Base-by-base conservation (phyloP, 1,284 basidiomycete genomes). In the Schizophyllum commune region DNA sequence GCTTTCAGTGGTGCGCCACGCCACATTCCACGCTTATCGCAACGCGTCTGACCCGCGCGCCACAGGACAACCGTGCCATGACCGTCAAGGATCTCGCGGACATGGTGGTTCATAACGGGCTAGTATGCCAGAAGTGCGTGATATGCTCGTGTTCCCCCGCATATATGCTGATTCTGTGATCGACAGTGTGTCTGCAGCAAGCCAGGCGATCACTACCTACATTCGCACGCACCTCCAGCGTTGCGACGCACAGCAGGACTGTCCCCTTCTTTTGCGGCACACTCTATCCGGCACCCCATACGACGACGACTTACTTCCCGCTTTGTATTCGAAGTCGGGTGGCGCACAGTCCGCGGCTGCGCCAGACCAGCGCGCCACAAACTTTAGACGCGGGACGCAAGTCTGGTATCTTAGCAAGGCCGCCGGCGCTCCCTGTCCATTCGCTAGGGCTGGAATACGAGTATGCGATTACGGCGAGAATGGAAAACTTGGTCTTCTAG, bases 51-150 rank as follows among this genome's bases (percentile, higher is more conserved):
- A 55, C 53, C 19, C 11, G 13, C 19, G 47, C 55, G 56, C 56
- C 62, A 59, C 61, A 89, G 86, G 81, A 86, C 70, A 91, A 91
- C 72, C 82, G 86, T 57, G 88, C 88, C 53, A 88, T 90, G 85
- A 91, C 88, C 54, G 86, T 91, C 75, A 91, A 91, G 71, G 88
- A 91, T 75, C 82, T 91, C 60, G 84, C 88, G 53, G 86, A 89
- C 65, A 81, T 86, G 75, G 79, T 83, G 52, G 78, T 85, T 67
- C 75, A 76, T 66, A 80, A 77, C 68, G 89, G 88, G 60, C 76
- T 89, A 13, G 76, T 81, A 64, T 89, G 88, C 72, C 86, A 88
- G 75, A 90, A 88, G 88, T 90, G 66, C 65, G 83, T 81, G 55
- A 56, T 61, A 55, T 20, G 52, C 33, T 59, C 55, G 19, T 60